Percentiles rank a stretch among this genome's conserved stretches.
Conservation (phyloP, 2,329 filamentous ascomycete genomes). For the Fusarium sp. region DNA sequence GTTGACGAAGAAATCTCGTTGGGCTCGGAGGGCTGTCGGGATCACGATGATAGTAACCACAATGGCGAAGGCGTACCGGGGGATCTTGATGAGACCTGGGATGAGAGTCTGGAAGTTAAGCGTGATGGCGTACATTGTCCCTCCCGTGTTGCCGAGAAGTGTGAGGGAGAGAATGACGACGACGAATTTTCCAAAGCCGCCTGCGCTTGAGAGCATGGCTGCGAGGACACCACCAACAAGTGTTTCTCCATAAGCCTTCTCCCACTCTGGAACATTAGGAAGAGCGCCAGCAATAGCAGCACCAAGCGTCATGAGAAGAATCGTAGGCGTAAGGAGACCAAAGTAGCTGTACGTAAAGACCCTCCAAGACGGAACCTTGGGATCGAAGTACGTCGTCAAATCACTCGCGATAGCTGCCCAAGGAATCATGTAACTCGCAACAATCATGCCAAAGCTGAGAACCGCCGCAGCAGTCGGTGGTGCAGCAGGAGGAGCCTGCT, state of each 20-base stretch:
- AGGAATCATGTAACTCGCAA: constrained; percentile 69
- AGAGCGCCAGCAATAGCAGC: constrained; percentile 69
- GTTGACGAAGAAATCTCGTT: constrained; percentile 63
- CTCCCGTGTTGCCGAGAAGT: constrained; percentile 65
- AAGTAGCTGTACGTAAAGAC: constrained; percentile 65
- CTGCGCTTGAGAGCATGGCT: constrained; percentile 64
- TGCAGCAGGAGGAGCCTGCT: constrained; percentile 54
- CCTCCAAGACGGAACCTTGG: constrained; percentile 59
- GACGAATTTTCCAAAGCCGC: constrained; percentile 68
- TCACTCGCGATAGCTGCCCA: constrained; percentile 67
- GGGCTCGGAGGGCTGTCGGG: constrained; percentile 63
- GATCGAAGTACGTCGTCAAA: constrained; percentile 67
- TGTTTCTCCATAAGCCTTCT: constrained; percentile 60
- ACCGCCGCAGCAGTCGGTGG: constrained; percentile 56
- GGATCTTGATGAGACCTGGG: constrained; percentile 62
- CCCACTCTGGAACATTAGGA: constrained; percentile 61
- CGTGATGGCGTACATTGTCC: constrained; percentile 68
- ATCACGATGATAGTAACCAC: constrained; percentile 67
- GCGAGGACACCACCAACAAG: constrained; percentile 66
- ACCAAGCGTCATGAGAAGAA: constrained; percentile 68
- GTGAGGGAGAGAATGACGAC: constrained; percentile 65
- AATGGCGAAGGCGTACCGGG: constrained; percentile 64
- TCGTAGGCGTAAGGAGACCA: constrained; percentile 62
- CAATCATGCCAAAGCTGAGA: constrained; percentile 65
- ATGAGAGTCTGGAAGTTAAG: constrained; percentile 70